These are phyloP conservation scores for Rubia tinctorum DNA, from an alignment of 305 asterid species.

Conservation along the genomic window DNA sequence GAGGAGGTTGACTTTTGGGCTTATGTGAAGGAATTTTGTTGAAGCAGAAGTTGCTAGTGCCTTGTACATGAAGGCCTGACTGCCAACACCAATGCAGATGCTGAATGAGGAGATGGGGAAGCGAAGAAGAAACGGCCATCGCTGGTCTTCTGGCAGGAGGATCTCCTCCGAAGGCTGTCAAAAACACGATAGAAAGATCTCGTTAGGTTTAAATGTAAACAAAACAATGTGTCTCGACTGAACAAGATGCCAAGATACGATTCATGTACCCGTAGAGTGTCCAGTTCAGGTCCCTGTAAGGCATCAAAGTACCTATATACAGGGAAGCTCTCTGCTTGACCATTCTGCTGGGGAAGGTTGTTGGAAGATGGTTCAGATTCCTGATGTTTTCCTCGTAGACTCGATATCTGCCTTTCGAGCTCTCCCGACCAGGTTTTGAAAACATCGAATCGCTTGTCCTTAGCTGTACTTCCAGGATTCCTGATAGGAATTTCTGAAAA, in stretches of 20 bases:
- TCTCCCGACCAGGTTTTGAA: slow-evolving; percentile 84
- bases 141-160: slow-evolving; percentile 59
- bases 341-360: slow-evolving; percentile 12
- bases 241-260: too few species aligned
- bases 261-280: slow-evolving; percentile 49
- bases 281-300: slow-evolving; percentile 78
- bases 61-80: slow-evolving; percentile 95
- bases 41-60: slow-evolving; percentile 49
- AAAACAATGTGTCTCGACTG: not conserved
- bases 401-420: slow-evolving; percentile 63
- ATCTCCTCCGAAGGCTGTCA: slow-evolving; percentile 69
- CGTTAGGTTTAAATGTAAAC: not conserved
- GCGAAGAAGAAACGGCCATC: slow-evolving; percentile 90
- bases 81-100: slow-evolving; percentile 71
- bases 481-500: slow-evolving; percentile 22
- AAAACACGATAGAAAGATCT: not conserved
- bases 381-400: slow-evolving; percentile 37
- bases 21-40: slow-evolving; percentile 49
- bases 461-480: slow-evolving; percentile 38
- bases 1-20: slow-evolving; percentile 43
- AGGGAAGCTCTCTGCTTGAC: slow-evolving; percentile 40
- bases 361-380: slow-evolving; percentile 30
- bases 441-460: slow-evolving; percentile 57
- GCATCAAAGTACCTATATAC: slow-evolving; percentile 75
- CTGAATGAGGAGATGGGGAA: slow-evolving; percentile 74